Base-by-base conservation (phyloP, 768 basidiomycete species). In the Trametes meyenii region DNA sequence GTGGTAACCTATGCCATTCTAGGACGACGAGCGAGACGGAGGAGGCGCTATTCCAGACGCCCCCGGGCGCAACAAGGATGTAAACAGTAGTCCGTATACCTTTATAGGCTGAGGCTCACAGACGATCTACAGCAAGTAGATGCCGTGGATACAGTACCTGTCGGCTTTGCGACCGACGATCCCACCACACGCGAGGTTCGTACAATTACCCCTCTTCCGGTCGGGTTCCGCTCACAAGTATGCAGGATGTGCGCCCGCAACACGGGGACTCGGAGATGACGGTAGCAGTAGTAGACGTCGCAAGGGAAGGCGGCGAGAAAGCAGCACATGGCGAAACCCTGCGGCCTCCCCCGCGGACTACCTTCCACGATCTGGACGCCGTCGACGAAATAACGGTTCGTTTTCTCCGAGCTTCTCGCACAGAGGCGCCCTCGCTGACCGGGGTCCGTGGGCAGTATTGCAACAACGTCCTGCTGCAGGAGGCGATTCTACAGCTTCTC, bases 401-500 rank as follows among this genome's bases (percentile, higher is more conserved):
- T 59, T 58, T 35, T 17, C n/a, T 43, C 21, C 16, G 23, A 48
- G 24, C 11, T 50, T 56, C 23, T 19, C 19, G 8, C 44, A 19
- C 40, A 11, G 26, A 16, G 44, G 19, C 17, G 26, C 17, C 2
- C 17, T 35, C 21, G 24, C 63, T 65, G 50, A 61, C 23, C 36
- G 36, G 48, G 16, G 39, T 43, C 33, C n/a, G n/a, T 52, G 8
- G 19, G n/a, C 63, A 91, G 88, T 92, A 91, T 65, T 90, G 88
- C 69, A 73, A 83, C 39, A 85, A 88, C 60, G 80, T 93, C 33
- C 81, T 93, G 12, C 78, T 91, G 5, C 88, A 85, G 2, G 90
- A 91, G 71, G 80, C 87, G 3, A 77, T 89, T 42, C 76, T 86
- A 44, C 91, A 93, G 67, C 77, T 93, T 10, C 76, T 90, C n/a